Percentiles rank a stretch among this genome's conserved stretches.
These are phyloP conservation scores for Flaveria floridana DNA, from an alignment of 140 eudicot genomes.

Conservation along the genomic window DNA sequence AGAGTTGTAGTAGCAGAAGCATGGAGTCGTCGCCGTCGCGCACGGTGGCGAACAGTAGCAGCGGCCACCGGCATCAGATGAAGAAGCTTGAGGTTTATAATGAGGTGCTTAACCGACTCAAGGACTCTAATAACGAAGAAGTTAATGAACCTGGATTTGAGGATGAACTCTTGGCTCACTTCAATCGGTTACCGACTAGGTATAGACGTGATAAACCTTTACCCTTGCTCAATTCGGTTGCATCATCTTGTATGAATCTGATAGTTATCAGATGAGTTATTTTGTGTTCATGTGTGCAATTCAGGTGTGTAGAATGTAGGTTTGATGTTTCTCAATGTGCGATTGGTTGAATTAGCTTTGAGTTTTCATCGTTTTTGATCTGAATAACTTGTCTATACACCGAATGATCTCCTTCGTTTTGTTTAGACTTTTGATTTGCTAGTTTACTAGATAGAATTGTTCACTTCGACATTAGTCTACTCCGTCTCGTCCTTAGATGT, in stretches of 20 bases:
- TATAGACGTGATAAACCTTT: conserved; percentile 19
- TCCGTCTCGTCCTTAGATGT: neutral
- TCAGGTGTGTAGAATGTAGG: conserved; percentile 21
- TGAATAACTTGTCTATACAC: neutral
- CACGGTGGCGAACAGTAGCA: conserved; percentile 25
- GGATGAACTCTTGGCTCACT: conserved; percentile 91
- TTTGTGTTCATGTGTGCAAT: conserved; percentile 20
- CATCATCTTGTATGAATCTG: neutral
- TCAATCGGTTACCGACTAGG: conserved; percentile 88
- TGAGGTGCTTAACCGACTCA: conserved; percentile 84
- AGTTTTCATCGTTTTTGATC: conserved; percentile 25
- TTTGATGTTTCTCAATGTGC: conserved; percentile 11
- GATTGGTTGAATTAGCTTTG: conserved; percentile 21
- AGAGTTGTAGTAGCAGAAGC: conserved; percentile 71
- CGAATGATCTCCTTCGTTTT: neutral
- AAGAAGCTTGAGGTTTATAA: conserved; percentile 84
- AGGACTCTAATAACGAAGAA: conserved; percentile 53
- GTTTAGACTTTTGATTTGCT: conserved; percentile 4
- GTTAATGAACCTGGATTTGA: conserved; percentile 68
- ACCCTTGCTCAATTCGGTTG: conserved; percentile 11
- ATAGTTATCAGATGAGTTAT: conserved; percentile 7
- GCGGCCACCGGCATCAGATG: conserved; percentile 52
- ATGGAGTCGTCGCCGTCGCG: conserved; percentile 54
- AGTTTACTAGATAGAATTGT: conserved; percentile 7
- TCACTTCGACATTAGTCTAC: conserved; percentile 9